Evolutionary conservation across 78 protist species (phyloP).

Genomic region (Protostelium mycophagum): DNA sequence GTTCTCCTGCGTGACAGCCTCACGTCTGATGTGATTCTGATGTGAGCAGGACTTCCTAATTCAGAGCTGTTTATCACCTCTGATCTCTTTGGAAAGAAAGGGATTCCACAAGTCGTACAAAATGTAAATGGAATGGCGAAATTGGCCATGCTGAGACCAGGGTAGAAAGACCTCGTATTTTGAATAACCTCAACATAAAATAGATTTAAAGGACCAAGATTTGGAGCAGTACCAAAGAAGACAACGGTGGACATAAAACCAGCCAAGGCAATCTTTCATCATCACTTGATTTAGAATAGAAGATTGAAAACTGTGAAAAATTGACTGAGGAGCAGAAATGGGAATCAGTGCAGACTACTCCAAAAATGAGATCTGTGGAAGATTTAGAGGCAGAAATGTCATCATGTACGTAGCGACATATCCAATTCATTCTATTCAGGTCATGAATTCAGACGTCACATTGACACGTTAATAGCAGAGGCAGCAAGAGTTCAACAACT

Average conservation of each 20-base stretch:
- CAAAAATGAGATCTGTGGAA: neutral
- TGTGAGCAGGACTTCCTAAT: slow-evolving; percentile 9
- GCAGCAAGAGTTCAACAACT: neutral
- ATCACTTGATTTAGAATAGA: too few species aligned
- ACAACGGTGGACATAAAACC: neutral
- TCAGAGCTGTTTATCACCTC: slow-evolving; percentile 31
- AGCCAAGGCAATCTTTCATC: too few species aligned
- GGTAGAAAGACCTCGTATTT: neutral
- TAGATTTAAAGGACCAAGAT: neutral
- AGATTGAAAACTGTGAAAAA: neutral
- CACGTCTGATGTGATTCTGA: too few species aligned
- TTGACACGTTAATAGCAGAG: too few species aligned
- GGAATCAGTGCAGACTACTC: neutral
- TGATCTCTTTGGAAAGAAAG: slow-evolving; percentile 16
- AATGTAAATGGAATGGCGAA: neutral
- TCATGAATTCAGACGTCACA: too few species aligned
- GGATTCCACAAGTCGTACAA: neutral
- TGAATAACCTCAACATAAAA: neutral
- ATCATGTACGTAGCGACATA: too few species aligned
- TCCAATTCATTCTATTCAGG: neutral
- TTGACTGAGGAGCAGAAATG: neutral
- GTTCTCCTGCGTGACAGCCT: too few species aligned
- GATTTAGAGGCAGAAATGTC: neutral
- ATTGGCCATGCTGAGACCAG: neutral
- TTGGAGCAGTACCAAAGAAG: neutral